Evolutionary conservation across 2,329 filamentous ascomycete species (phyloP), one percentile per base, ranked within the genome.

Genomic region (Cytospora piceicola): DNA sequence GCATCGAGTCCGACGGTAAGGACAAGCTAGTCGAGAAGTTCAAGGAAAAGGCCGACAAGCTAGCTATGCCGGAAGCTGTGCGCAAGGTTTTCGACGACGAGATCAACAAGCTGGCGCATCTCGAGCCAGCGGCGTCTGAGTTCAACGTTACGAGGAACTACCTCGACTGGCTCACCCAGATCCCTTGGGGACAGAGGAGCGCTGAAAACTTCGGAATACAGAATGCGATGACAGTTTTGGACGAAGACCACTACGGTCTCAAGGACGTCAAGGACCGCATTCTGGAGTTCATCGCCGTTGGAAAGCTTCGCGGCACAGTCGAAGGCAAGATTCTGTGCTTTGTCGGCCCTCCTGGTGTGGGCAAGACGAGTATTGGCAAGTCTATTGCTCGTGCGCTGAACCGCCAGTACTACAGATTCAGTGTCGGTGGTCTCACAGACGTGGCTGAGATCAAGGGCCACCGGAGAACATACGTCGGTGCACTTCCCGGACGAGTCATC

Each of bases 201-300:
- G 90, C 93, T 0, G 95, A 99, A 80, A 99, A 98, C 77, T 99
- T 99, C 77, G 93, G 90, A 58, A 97, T 99, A 71, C 86, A 92
- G 71, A 91, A 99, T 72, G 95, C 95, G 9, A 90, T 94, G 79
- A 89, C 85, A 61, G 94, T 99, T 11, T 80, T 99, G 63, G 94
- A 99, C 70, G 94, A 98, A 77, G 95, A 99, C 74, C 95, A 99
- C 75, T 93, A 99, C 75, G 95, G 95, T 0, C 79, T 99, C 63
- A 96, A 99, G 76, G 96, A 99, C 74, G 95, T 99, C 77, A 99
- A 99, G 78, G 95, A 99, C 76, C 92, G 96, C 17, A 99, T 99
- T 68, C 80, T 99, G 11, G 95, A 99, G 76, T 99, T 99, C 74
- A 99, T 99, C 72, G 95, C 95, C 0, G 95, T 99, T 6, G 95